Base-by-base conservation (phyloP, 1,284 basidiomycete genomes). In the Vanrija sp. region DNA sequence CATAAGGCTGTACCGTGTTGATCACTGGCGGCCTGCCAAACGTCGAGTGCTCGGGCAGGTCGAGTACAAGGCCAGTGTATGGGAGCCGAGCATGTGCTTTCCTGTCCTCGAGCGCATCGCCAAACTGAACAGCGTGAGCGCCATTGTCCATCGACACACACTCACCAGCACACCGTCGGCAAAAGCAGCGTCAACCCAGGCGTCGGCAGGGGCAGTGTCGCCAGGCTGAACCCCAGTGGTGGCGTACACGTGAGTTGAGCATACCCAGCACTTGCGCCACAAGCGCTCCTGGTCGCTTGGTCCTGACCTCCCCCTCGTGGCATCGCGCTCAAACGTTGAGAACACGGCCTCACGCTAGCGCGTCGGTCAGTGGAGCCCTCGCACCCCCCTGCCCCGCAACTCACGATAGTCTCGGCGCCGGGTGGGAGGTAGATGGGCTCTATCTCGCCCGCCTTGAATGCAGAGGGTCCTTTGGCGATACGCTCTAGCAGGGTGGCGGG, bases 231-330 rank as follows among this genome's bases (percentile, higher is more conserved):
- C 60, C 14, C 64, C 57, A 10, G 44, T 44, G 9, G 55, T 54
- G 39, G 56, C 43, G 48, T 73, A 73, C 21, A 62, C 46, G 15
- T 57, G 63, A 5, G 61, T 60, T 2, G 57, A 58, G 53, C 73
- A 75, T 3, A 71, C 46, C 65, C 66, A 69, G 54, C 73, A 75
- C 43, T 62, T 68, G 29, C 73, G 58, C 69, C 69, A 72, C 0
- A 12, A 34, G 34, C 9, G 34, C 34, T 34, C 34, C 34, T 34
- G 34, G 34, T 15, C 34, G 57, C 49, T 19, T 59, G 52, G 16
- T 52, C 61, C 9, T 23, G 34, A 18, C 28, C 52, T 10, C 25
- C 47, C 38, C 18, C 16, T 8, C 43, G 21, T 39, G 46, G 29
- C 43, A 34, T 34, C 34, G 14, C 10, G 34, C 34, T 34, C 34